Evolutionary conservation across 768 basidiomycete genomes (phyloP), one percentile per base, ranked within the genome.

Genomic region (Pleurotus tuoliensis): DNA sequence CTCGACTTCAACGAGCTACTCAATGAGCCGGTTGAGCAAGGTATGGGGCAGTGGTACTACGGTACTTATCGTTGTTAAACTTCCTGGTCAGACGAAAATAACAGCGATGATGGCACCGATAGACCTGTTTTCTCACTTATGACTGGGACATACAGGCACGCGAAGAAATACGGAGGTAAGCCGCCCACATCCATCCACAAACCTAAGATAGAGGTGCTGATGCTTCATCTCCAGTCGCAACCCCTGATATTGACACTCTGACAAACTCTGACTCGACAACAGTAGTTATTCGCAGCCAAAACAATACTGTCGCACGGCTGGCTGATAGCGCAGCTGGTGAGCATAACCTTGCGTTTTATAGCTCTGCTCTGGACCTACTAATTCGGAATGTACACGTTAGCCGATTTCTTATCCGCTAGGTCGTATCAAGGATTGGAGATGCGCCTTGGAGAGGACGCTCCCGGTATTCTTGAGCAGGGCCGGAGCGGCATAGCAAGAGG

Each of bases 401-500:
- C 82, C 41, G 77, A 83, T 64, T 94, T 89, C 71, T 73, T 97
- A 7, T 11, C n/a, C 15, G 13, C n/a, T 2, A n/a, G 94, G 47
- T 83, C 82, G 0, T 98, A 88, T 71, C 82, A 79, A 43, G 96
- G 96, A 1, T 75, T 98, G 22, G 95, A 98, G 57, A 72, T 82
- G 18, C 79, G 89, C 7, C 63, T 87, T 9, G 93, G 92, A 0
- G 76, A 90, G 67, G 92, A 96, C 64, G 80, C 76, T 1, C 94
- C 95, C 0, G 82, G 88, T 59, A 68, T 87, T 40, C 69, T 98
- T 57, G 92, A 97, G 71, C 90, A 96, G 68, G 96, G 96, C 0
- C 74, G 94, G 46, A 90, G 82, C 61, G 96, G 96, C 4, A 88
- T 96, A 46, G 94, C 96, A 39, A 81, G 88, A 59, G 92, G 90